These are phyloP conservation scores for Lentinula sp. DNA, from an alignment of 768 basidiomycete species.

Conservation along the genomic window DNA sequence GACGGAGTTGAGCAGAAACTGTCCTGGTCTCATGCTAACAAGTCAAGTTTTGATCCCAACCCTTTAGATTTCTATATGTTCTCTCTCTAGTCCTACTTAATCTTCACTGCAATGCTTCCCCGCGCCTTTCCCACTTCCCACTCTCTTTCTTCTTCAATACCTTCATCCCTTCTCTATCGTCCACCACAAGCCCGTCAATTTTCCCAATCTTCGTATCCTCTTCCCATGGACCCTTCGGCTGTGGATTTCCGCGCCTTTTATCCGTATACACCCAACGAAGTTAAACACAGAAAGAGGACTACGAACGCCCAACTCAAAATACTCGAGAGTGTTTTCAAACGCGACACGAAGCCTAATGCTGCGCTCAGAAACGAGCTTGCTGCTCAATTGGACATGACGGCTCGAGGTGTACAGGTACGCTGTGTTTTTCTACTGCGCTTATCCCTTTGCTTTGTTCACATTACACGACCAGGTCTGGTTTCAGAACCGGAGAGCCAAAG, in stretches of 20 bases:
- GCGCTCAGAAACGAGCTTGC: conserved; percentile 75
- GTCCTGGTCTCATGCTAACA: conserved; percentile 4
- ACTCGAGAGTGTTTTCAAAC: conserved; percentile 81
- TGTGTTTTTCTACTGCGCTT: background rate
- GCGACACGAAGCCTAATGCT: conserved; percentile 90
- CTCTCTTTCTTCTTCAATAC: conserved; percentile 19
- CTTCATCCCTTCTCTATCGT: conserved; percentile 28
- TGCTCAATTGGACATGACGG: conserved; percentile 82
- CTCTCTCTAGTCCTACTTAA: conserved; percentile 7
- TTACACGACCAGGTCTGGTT: conserved; percentile 2
- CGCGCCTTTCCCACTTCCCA: conserved; percentile 27
- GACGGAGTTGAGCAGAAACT: conserved; percentile 6
- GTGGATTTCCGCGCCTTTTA: conserved; percentile 83
- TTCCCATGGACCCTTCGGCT: conserved; percentile 54
- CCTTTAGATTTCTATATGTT: conserved; percentile 12
- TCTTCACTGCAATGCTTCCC: conserved; percentile 13
- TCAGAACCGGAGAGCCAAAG: conserved; percentile 67
- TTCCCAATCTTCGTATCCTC: conserved; percentile 41
- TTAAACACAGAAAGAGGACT: conserved; percentile 91
- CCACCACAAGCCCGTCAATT: conserved; percentile 40
- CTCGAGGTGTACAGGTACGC: conserved; percentile 90
- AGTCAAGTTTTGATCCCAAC: conserved; percentile 1
- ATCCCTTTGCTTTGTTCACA: conserved; percentile 2
- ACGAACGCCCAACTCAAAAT: conserved; percentile 84
- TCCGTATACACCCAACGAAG: conserved; percentile 86